Percentiles rank a stretch among this genome's conserved stretches.
Conservation (phyloP, 805 yeast genomes). For the Lachancea thermotolerans region DNA sequence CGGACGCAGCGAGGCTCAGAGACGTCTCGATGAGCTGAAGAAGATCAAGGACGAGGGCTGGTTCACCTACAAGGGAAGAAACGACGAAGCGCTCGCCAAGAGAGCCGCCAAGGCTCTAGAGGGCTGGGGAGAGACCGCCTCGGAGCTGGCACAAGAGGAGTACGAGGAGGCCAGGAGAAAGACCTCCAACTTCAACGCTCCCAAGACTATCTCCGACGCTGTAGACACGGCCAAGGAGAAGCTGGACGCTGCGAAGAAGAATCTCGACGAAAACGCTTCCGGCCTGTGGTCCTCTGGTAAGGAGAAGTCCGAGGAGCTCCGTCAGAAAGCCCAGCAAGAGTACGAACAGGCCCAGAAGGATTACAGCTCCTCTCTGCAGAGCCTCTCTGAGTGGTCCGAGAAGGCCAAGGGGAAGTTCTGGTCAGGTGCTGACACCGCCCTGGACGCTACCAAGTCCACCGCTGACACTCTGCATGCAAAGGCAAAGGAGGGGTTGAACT, state of each 20-base stretch:
- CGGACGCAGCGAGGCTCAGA: conserved; percentile 31
- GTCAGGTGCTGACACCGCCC: conserved; percentile 28
- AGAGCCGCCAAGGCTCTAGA: conserved; percentile 33
- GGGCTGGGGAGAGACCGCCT: conserved; percentile 44
- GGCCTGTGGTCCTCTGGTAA: conserved; percentile 38
- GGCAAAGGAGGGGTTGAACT: conserved; percentile 14
- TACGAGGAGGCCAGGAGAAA: conserved; percentile 30
- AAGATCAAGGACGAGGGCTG: conserved; percentile 33
- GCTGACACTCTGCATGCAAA: conserved; percentile 23
- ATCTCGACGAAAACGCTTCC: conserved; percentile 28
- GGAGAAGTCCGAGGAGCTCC: conserved; percentile 32
- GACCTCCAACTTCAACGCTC: conserved; percentile 31
- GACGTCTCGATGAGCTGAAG: conserved; percentile 30
- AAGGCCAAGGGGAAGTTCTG: conserved; percentile 27
- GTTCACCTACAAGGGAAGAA: conserved; percentile 21
- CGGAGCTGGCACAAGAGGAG: conserved; percentile 38
- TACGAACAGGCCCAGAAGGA: conserved; percentile 25
- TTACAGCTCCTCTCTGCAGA: conserved; percentile 14
- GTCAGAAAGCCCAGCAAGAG: conserved; percentile 27
- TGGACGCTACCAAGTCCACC: conserved; percentile 24
- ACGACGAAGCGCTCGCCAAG: conserved; percentile 32
- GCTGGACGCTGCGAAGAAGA: conserved; percentile 31
- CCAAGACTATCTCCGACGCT: conserved; percentile 32
- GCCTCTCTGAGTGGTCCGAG: conserved; percentile 25
- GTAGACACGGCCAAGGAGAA: conserved; percentile 28